phyloP scores from a whole-genome alignment of 805 yeast species.

The Alloascoidea hylecoeti region DNA sequence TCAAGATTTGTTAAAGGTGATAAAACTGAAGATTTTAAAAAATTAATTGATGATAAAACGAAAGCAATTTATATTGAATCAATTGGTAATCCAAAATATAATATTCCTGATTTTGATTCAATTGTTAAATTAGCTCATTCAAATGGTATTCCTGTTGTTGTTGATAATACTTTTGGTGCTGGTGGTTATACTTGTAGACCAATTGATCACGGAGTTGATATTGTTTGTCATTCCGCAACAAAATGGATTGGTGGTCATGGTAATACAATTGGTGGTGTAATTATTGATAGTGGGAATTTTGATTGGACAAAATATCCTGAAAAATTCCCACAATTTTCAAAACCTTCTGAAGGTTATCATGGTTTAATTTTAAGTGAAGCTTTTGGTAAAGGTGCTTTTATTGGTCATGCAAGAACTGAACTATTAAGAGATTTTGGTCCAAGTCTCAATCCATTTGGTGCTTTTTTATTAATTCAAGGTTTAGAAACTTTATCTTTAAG shows the following conservation, averaged over 20 bases:
- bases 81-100: conserved; percentile 87
- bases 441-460: conserved; percentile 72
- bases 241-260: conserved; percentile 99
- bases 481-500: conserved; percentile 88
- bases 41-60: conserved; percentile 68
- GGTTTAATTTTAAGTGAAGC: conserved; percentile 76
- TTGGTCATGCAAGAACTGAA: conserved; percentile 71
- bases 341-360: conserved; percentile 90
- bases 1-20: conserved; percentile 80
- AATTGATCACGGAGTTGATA: conserved; percentile 80
- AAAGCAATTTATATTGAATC: conserved; percentile 84
- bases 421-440: conserved; percentile 90
- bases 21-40: conserved; percentile 52
- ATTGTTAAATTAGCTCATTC: conserved; percentile 69
- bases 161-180: conserved; percentile 94
- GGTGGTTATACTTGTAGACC: conserved; percentile 86
- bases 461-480: conserved; percentile 82
- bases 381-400: conserved; percentile 67
- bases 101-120: conserved; percentile 80
- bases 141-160: conserved; percentile 80
- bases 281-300: conserved; percentile 85
- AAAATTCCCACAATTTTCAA: conserved; percentile 80
- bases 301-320: conserved; percentile 80
- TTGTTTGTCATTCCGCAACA: conserved; percentile 88
- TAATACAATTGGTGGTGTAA: conserved; percentile 83